phyloP scores from a whole-genome alignment of 2,329 filamentous ascomycete species.

The Fusarium sp. region DNA sequence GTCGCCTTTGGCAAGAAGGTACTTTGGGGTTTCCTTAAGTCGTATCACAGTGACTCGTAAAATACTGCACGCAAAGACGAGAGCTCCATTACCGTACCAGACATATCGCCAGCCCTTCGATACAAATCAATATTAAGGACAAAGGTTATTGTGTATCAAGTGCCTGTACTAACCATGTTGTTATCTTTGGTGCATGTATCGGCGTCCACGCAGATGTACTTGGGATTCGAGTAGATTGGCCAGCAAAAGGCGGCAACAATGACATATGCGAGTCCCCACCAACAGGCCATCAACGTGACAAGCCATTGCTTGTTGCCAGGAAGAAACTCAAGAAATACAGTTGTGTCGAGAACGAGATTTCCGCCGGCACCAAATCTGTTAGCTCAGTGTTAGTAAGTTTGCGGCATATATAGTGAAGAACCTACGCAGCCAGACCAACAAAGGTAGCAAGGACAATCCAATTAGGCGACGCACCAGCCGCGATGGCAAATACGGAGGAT shows the following conservation, averaged over 20 bases:
- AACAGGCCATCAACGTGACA: not conserved
- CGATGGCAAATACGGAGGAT: not conserved
- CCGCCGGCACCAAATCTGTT: not conserved
- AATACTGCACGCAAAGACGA: not conserved
- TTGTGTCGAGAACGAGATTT: not conserved
- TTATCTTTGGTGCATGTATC: not conserved
- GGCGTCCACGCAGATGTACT: not conserved
- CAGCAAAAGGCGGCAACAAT: not conserved
- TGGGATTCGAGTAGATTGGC: not conserved
- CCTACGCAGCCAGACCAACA: not conserved
- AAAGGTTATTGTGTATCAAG: fast-evolving
- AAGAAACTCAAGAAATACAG: not conserved
- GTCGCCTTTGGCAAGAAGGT: not conserved
- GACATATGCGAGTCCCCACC: not conserved
- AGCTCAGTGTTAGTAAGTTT: not conserved
- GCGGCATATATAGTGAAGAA: fast-evolving
- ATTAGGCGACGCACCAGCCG: not conserved
- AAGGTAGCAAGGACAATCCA: not conserved
- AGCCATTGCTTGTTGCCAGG: not conserved
- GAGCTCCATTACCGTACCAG: not conserved
- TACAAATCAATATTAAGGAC: fast-evolving
- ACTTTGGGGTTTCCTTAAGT: not conserved
- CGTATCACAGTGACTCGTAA: not conserved
- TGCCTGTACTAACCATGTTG: not conserved
- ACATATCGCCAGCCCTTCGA: not conserved